Percentiles rank a stretch among this genome's conserved stretches.
phyloP scores from a whole-genome alignment of 2,329 filamentous ascomycete species.

The Xylariaceae sp. region DNA sequence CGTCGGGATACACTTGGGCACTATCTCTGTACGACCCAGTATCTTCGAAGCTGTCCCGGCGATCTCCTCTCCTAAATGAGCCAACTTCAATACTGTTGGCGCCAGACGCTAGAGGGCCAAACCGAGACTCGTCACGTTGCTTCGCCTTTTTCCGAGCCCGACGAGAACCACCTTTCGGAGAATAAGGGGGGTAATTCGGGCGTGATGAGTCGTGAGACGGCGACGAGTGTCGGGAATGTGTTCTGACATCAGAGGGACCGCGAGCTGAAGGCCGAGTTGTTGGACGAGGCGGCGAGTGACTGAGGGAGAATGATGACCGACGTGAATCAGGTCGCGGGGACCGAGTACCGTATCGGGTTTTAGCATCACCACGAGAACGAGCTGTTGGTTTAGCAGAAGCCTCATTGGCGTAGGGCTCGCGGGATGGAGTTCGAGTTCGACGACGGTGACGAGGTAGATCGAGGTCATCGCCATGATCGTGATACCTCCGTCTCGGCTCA shows the following conservation, averaged over 20 bases:
- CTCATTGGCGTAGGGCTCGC: constrained; percentile 23
- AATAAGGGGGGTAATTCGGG: constrained; percentile 26
- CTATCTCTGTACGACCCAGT: constrained; percentile 34
- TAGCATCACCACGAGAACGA: constrained; percentile 22
- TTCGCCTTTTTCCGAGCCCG: constrained; percentile 36
- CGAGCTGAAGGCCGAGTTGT: constrained; percentile 18
- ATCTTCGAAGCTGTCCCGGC: constrained; percentile 39
- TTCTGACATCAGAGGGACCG: constrained; percentile 25
- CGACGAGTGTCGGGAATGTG: constrained; percentile 26
- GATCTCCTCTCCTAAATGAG: constrained; percentile 38
- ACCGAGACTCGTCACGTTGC: constrained; percentile 39
- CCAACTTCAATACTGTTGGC: constrained; percentile 52
- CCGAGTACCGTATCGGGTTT: constrained; percentile 25
- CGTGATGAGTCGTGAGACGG: constrained; percentile 24
- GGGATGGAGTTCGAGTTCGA: constrained; percentile 28
- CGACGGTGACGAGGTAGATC: constrained; percentile 21
- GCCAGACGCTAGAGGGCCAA: constrained; percentile 41
- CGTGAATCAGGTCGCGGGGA: constrained; percentile 29
- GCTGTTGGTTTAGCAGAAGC: constrained; percentile 15
- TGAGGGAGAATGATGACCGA: constrained; percentile 32
- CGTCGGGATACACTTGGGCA: constrained; percentile 38
- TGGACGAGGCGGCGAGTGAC: constrained; percentile 29
- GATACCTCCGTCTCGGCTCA: constrained; percentile 20
- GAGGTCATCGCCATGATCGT: constrained; percentile 24
- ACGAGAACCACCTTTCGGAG: constrained; percentile 29